Percentiles rank a stretch among this genome's conserved stretches.
Evolutionary conservation across 1,284 basidiomycete species (phyloP).

Genomic region (Moniliophthora roreri): DNA sequence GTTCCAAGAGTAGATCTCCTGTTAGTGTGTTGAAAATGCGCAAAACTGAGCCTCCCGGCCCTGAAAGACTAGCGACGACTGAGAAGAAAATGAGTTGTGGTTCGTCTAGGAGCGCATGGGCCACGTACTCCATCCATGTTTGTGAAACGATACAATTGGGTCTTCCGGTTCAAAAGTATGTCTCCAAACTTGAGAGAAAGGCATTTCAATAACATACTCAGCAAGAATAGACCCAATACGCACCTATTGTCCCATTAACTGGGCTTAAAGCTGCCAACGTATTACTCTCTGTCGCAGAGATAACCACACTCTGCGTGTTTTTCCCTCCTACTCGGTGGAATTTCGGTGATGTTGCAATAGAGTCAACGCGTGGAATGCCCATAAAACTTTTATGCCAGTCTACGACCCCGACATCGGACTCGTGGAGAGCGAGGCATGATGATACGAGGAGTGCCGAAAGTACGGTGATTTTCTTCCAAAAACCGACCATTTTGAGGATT

Average conservation of each 20-base stretch:
- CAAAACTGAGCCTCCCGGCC: slow-evolving; percentile 69
- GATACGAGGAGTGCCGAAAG: no score
- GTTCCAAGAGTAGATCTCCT: slow-evolving; percentile 74
- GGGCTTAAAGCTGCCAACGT: slow-evolving; percentile 78
- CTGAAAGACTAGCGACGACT: slow-evolving; percentile 78
- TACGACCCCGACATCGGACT: slow-evolving; percentile 77
- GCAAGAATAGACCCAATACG: slow-evolving; percentile 26
- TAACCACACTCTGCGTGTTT: slow-evolving; percentile 49
- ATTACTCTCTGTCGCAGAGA: slow-evolving; percentile 76
- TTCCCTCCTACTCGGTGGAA: slow-evolving; percentile 44
- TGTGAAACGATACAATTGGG: slow-evolving; percentile 67
- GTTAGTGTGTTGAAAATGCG: slow-evolving; percentile 67
- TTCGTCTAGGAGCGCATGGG: background rate
- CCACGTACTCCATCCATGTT: slow-evolving; percentile 56
- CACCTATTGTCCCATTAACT: slow-evolving; percentile 73
- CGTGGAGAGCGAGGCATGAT: slow-evolving; percentile 47
- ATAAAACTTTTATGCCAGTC: slow-evolving; percentile 84
- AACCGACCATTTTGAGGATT: no score
- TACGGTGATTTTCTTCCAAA: no score
- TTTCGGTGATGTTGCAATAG: slow-evolving; percentile 49
- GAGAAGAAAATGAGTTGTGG: slow-evolving; percentile 9
- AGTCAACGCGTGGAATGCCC: slow-evolving; percentile 63
- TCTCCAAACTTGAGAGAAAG: slow-evolving; percentile 69
- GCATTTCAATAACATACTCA: slow-evolving; percentile 12
- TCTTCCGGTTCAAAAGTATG: slow-evolving; percentile 70